Base-by-base conservation (phyloP, 1,284 basidiomycete species). In the Sutorius eximius region DNA sequence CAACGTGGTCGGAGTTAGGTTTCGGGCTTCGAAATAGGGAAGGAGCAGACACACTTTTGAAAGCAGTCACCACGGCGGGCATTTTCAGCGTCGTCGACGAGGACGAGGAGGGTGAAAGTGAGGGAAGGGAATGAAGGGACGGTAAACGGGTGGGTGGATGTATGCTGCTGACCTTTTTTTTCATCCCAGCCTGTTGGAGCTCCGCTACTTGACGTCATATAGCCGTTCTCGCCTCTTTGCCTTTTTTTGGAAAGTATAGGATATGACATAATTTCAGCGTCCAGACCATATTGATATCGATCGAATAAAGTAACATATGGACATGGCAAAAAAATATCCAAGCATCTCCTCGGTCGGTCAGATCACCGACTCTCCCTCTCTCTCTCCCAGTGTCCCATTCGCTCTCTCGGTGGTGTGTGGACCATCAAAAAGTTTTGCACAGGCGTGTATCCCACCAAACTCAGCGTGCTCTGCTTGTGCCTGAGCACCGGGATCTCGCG, bases 401-500 rank as follows among this genome's bases (percentile, higher is more conserved):
- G 64, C 27, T 83, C 81, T 37, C 78, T 75, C 22, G 86, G 82
- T 15, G 86, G 83, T 2, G 84, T 82, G 62, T 85, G 82, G 10
- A 83, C 81, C 32, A 89, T 71, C 9, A 89, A 65, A 16, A 86
- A 70, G 61, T 82, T 85, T 79, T 89, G 86, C 40, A 86, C 86
- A 20, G 88, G 85, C 24, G 88, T 89, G 54, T 90, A 76, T 10
- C 84, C 85, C 61, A 89, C 78, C 56, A 89, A 69, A 63, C 81
- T 80, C 47, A 87, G 64, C 46, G 78, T 68, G 69, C 83, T 87
- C 53, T 73, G 78, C 61, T 78, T 80, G 56, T 75, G 72, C 59
- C 80, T 73, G 53, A 85, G 62, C 33, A 71, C 69, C 34, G 81
- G 78, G 32, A 77, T 66, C 54, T 75, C 75, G 53, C 65, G 70